These are phyloP conservation scores for Solanum hybrid DNA, from an alignment of 305 asterid genomes.

Conservation along the genomic window DNA sequence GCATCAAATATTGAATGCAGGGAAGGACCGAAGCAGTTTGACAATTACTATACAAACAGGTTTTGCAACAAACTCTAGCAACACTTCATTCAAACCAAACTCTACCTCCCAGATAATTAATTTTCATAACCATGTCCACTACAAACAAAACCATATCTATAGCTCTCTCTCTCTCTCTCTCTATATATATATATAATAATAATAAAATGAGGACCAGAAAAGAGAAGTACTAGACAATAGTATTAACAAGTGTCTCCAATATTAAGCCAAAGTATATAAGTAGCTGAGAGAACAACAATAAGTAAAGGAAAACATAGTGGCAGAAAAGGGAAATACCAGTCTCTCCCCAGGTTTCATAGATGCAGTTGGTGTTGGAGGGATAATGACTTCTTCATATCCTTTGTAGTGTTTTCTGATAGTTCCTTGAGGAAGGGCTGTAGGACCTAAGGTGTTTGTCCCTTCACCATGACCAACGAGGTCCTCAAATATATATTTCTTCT, in stretches of 20 bases:
- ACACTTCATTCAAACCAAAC: background rate
- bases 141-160: background rate
- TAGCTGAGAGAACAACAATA: background rate
- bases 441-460: conserved; percentile 41
- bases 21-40: background rate
- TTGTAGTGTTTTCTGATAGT: conserved; percentile 66
- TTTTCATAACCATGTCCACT: background rate
- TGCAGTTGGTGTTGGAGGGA: conserved; percentile 89
- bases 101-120: background rate
- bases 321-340: conserved; percentile 43
- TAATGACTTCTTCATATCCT: conserved; percentile 88
- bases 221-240: background rate
- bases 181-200: background rate
- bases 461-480: conserved; percentile 84
- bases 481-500: conserved; percentile 70
- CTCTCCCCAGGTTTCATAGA: conserved; percentile 94
- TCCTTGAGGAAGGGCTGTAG: conserved; percentile 88
- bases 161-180: background rate
- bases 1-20: background rate
- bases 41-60: background rate
- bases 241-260: background rate
- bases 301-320: background rate
- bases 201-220: background rate
- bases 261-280: background rate
- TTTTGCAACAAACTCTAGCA: background rate